Conservation (phyloP, 129 eudicot species). For the Gnaphalium uliginosum region DNA sequence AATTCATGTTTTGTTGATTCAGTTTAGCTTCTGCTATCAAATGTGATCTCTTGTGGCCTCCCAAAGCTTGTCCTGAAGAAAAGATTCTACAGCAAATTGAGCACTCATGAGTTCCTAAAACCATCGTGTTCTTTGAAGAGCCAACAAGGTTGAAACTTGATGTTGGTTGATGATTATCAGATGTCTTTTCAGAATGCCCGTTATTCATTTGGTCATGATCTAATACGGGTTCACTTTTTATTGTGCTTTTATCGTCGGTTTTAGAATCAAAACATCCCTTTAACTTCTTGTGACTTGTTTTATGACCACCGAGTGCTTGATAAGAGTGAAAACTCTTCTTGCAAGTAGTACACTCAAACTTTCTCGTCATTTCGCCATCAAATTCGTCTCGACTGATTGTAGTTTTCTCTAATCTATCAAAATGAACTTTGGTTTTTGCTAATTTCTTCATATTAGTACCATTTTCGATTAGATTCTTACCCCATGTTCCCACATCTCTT, state of each 20-base stretch:
- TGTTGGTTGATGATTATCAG: slow-evolving; percentile 27
- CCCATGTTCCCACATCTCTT: slow-evolving; percentile 51
- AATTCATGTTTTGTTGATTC: slow-evolving; percentile 33
- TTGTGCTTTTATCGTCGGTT: slow-evolving; percentile 26
- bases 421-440: slow-evolving; percentile 19
- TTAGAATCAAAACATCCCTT: slow-evolving; percentile 52
- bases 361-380: slow-evolving; percentile 42
- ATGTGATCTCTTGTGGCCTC: slow-evolving; percentile 97
- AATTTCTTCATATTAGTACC: slow-evolving; percentile 19
- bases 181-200: slow-evolving; percentile 26
- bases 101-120: slow-evolving; percentile 59
- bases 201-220: slow-evolving; percentile 12
- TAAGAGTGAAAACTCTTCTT: slow-evolving; percentile 73
- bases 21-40: slow-evolving; percentile 60
- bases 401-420: slow-evolving; percentile 23
- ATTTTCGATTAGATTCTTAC: slow-evolving; percentile 21
- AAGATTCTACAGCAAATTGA: slow-evolving; percentile 77
- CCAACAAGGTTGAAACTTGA: slow-evolving; percentile 31
- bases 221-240: slow-evolving; percentile 33
- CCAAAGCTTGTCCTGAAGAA: slow-evolving; percentile 94
- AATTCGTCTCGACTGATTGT: slow-evolving; percentile 22
- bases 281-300: slow-evolving; percentile 89
- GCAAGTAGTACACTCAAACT: slow-evolving; percentile 71
- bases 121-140: slow-evolving; percentile 41
- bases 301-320: slow-evolving; percentile 97